Evolutionary conservation across 2,329 filamentous ascomycete species (phyloP), one percentile per base, ranked within the genome.

Genomic region (Coniochaeta sp.): DNA sequence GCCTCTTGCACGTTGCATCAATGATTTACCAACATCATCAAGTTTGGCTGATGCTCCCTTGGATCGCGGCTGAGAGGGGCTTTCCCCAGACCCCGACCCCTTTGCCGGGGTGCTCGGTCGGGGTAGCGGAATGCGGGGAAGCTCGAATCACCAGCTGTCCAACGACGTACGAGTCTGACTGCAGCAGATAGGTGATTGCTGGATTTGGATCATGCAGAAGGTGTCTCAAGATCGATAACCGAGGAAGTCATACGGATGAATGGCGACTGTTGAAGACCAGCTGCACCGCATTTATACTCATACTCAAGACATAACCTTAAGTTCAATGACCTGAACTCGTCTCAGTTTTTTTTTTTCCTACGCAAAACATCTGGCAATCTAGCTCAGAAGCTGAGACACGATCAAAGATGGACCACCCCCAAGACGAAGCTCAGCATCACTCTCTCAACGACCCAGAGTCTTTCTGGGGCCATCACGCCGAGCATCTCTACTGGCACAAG

Each of bases 401-500:
- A 40, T 17, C 50, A 60, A 60, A 68, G 50, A 72, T 72, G 70
- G 60, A 63, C 55, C 73, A 78, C 65, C 72, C 72, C n/a, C 82
- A 85, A 66, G 81, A 85, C 65, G 75, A 79, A 56, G 75, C 79
- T 63, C 76, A 83, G 50, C 70, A 70, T 56, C 75, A 74, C 62
- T 93, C 90, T 58, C 81, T 95, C 56, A 72, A 75, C n/a, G 77
- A 89, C 64, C 90, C 90, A 0, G 83, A 89, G 63, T 70, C 75
- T 6, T 96, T 96, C 75, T 96, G 91, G 91, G 76, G 77, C 24
- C 79, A 81, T 59, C 90, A 95, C 69, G 91, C 91, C 5, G 79
- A 85, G 52, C 83, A 89, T 24, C 78, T 98, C 3, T 76, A 89
- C 72, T 97, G 93, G 93, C 89, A 96, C 74, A 88, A 85, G 69